Evolutionary conservation across 306 rosid genomes (phyloP).

Genomic region (Castanea sativa): DNA sequence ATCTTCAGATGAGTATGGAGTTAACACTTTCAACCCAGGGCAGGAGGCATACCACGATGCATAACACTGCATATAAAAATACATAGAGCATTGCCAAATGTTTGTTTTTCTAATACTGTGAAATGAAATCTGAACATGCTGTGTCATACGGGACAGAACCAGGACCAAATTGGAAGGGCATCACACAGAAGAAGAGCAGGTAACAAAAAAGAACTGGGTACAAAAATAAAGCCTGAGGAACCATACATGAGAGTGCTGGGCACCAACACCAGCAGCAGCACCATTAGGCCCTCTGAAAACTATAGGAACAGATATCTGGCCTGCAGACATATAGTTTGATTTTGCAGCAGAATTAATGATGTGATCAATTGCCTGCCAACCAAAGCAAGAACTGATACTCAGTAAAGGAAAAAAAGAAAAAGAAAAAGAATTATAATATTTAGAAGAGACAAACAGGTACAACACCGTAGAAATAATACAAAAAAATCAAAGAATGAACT

Average conservation of each 20-base stretch:
- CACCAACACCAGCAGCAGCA: conserved; percentile 99
- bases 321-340: conserved; percentile 95
- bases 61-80: conserved; percentile 62
- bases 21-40: conserved; percentile 92
- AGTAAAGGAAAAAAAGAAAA: conserved; percentile 8
- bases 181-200: neutral
- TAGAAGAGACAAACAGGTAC: neutral
- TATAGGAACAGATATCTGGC: conserved; percentile 88
- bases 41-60: conserved; percentile 83
- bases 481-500: neutral
- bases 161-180: conserved; percentile 4
- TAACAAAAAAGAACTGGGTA: neutral
- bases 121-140: conserved; percentile 5
- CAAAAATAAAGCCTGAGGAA: conserved; percentile 18
- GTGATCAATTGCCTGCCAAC: conserved; percentile 92
- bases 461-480: neutral
- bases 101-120: neutral
- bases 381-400: conserved; percentile 12
- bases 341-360: conserved; percentile 98
- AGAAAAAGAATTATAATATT: conserved; percentile 1
- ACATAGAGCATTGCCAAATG: neutral
- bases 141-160: neutral
- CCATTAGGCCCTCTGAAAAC: conserved; percentile 99
- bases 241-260: conserved; percentile 97
- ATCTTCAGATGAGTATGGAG: conserved; percentile 98